Percentiles rank a stretch among this genome's conserved stretches.
Evolutionary conservation across 148 eudicot species (phyloP).

Genomic region (Chenopodium berlandieri): DNA sequence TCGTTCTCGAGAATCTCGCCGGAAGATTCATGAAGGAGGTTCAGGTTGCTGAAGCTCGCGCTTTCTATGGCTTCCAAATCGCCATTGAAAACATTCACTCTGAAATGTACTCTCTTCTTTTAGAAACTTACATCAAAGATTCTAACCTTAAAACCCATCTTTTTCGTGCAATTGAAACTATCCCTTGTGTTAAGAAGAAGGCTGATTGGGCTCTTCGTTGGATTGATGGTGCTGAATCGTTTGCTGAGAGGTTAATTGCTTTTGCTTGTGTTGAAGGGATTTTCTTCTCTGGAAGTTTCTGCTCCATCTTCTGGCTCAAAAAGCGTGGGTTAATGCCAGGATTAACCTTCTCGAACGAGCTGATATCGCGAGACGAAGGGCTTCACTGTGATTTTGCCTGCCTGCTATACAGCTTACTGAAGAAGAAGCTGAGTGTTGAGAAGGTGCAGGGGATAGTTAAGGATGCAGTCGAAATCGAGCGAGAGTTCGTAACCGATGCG

Average conservation of each 20-base stretch:
- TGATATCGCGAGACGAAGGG: constrained; percentile 75
- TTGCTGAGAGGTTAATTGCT: constrained; percentile 61
- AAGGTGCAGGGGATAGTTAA: constrained; percentile 46
- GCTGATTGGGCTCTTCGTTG: constrained; percentile 72
- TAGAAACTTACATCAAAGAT: constrained; percentile 64
- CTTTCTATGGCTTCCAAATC: constrained; percentile 73
- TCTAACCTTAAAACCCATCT: constrained; percentile 40
- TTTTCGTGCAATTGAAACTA: constrained; percentile 66
- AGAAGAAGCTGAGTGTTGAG: constrained; percentile 50
- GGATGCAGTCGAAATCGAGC: constrained; percentile 67
- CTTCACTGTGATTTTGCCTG: constrained; percentile 81
- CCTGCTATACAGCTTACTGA: constrained; percentile 47
- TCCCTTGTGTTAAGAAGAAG: constrained; percentile 59
- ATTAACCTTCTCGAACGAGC: constrained; percentile 64
- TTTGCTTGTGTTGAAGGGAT: constrained; percentile 78
- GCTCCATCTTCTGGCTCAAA: constrained; percentile 72
- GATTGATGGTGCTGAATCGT: constrained; percentile 59
- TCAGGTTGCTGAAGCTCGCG: constrained; percentile 77
- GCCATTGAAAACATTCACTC: constrained; percentile 82
- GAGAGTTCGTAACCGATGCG: constrained; percentile 76
- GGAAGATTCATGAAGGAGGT: constrained; percentile 70
- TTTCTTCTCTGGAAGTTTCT: constrained; percentile 71
- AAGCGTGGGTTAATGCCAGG: constrained; percentile 84
- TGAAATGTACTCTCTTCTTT: constrained; percentile 63
- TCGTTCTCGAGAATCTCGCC: constrained; percentile 71